These are phyloP conservation scores for Rhizomucor pusillus DNA, from an alignment of 371 early-diverging fungal species.

Conservation along the genomic window DNA sequence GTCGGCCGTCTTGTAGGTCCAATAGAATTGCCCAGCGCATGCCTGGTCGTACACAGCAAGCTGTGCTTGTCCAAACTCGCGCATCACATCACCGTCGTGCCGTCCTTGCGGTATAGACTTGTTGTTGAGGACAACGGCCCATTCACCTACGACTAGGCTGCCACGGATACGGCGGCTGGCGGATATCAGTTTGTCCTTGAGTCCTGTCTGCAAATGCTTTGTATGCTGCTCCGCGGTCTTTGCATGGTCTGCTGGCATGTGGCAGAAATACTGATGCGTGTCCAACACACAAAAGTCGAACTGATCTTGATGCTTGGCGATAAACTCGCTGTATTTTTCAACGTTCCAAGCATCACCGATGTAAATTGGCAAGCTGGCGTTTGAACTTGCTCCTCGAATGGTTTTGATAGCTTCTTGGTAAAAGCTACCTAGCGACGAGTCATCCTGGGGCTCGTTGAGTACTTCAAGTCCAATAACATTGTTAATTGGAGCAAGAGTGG, in stretches of 20 bases:
- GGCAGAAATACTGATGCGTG: conserved; percentile 32
- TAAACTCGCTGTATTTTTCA: conserved; percentile 18
- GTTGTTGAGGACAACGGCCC: conserved; percentile 26
- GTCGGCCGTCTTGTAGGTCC: conserved; percentile 30
- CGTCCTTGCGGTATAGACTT: conserved; percentile 14
- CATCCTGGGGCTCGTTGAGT: conserved; percentile 26
- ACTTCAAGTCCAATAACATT: conserved; percentile 28
- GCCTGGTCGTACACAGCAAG: conserved; percentile 14
- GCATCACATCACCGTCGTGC: conserved; percentile 23
- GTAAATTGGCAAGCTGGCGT: conserved; percentile 20
- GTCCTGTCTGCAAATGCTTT: conserved; percentile 8
- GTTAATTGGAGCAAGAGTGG: conserved; percentile 22
- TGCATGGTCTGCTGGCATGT: conserved; percentile 20
- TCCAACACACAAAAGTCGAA: conserved; percentile 24
- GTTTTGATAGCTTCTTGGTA: conserved; percentile 12
- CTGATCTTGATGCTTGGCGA: conserved; percentile 7
- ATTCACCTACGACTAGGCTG: conserved; percentile 27
- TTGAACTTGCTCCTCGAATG: conserved; percentile 14
- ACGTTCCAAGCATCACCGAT: conserved; percentile 26
- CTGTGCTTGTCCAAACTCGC: conserved; percentile 17
- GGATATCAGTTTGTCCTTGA: conserved; percentile 6
- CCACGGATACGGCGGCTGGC: conserved; percentile 12
- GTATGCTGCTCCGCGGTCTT: conserved; percentile 21
- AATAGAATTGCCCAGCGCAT: conserved; percentile 27
- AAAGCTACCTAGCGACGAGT: conserved; percentile 13